These are phyloP conservation scores for Rhynchospora tenuis DNA, from an alignment of 176 grass and related monocot genomes.

Conservation along the genomic window DNA sequence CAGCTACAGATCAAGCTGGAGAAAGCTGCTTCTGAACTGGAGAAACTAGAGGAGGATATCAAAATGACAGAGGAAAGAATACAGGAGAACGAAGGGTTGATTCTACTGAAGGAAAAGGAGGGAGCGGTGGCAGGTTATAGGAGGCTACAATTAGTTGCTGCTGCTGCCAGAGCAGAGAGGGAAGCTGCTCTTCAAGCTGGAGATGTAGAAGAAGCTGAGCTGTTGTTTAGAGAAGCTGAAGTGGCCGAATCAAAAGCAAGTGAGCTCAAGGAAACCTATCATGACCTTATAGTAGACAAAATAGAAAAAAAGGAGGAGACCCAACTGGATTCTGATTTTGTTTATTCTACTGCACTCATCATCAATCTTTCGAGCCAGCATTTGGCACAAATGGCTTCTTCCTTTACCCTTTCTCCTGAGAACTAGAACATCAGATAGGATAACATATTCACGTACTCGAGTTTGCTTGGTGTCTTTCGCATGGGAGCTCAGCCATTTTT, in stretches of 20 bases:
- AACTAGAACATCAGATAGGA: conserved; percentile 22
- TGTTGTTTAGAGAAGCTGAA: conserved; percentile 70
- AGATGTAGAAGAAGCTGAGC: conserved; percentile 58
- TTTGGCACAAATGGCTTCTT: conserved; percentile 51
- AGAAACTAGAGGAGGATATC: conserved; percentile 72
- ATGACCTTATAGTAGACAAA: conserved; percentile 39
- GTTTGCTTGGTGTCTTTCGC: conserved; percentile 12
- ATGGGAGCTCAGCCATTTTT: conserved; percentile 14
- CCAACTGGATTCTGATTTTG: conserved; percentile 19
- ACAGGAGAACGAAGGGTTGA: conserved; percentile 70
- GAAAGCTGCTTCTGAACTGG: conserved; percentile 54
- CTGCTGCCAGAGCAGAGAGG: conserved; percentile 76
- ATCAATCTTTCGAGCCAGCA: conserved; percentile 56
- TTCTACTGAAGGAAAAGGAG: conserved; percentile 77
- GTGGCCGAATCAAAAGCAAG: conserved; percentile 59
- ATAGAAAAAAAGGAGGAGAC: conserved; percentile 23
- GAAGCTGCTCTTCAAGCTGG: conserved; percentile 68
- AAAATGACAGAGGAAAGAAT: conserved; percentile 48
- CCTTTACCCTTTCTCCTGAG: conserved; percentile 36
- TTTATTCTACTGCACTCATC: conserved; percentile 58
- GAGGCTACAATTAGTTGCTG: conserved; percentile 57
- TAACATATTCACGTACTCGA: conserved; percentile 17
- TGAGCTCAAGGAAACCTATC: conserved; percentile 65
- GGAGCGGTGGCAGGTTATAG: conserved; percentile 75
- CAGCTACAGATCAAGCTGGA: conserved; percentile 59